Base-by-base conservation (phyloP, 805 yeast species). In the Lipomyces orientalis region DNA sequence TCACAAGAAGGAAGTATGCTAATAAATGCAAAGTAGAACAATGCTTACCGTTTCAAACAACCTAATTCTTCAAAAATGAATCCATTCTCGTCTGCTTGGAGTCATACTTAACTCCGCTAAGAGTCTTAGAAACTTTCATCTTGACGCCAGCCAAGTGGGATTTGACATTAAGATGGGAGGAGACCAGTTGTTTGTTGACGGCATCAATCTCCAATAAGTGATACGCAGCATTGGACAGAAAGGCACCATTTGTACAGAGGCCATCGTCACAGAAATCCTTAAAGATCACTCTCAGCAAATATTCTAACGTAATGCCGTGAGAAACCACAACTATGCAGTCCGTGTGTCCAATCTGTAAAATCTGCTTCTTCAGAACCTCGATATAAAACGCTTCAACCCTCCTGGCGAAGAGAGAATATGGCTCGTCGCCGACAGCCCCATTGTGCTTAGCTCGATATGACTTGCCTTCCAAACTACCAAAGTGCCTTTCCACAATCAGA, bases 241-340 rank as follows among this genome's bases (percentile, higher is more conserved):
- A 25, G 5, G 61, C 22, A 31, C 19, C 54, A 10, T 19, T 19
- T 9, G 14, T 19, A 5, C 31, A n/a, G 12, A 33, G 31, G 22
- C 31, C 22, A 1, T 19, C 10, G 29, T 29, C 29, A 22, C 22
- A 43, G 33, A 64, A 49, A 25, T 62, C 68, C 7, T 56, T 19
- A 7, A 58, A 19, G 14, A 67, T 51, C 31, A 59, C 57, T 8
- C 37, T 54, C 39, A 68, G 39, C 54, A 68, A 19, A 55, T 51
- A 54, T 31, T 43, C 29, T 1, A 62, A 16, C 25, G 64, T 51
- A 43, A 58, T 22, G 14, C 71, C 71, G 25, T 68, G 71, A 16
- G 71, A 68, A 10, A 68, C 71, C 10, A 68, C 60, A 9, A 65
- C 59, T 12, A 68, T 57, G 22, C 61, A 62, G 25, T 62, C 67